Evolutionary conservation across 306 rosid genomes (phyloP).

Genomic region (Pyrus communis): DNA sequence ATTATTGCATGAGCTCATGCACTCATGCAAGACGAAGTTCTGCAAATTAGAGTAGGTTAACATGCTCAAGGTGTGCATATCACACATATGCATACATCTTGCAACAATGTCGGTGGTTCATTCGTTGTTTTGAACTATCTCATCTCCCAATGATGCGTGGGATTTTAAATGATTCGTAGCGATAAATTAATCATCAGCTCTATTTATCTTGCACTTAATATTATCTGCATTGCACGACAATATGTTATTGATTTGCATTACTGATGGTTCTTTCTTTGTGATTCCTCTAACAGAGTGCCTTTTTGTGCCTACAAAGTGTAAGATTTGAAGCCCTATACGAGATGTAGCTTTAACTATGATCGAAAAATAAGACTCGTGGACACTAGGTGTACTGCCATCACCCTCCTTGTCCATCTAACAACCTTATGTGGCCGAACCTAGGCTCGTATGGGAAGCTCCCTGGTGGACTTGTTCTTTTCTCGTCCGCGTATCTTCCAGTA

Average conservation of each 20-base stretch:
- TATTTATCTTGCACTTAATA: no score
- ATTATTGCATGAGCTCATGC: no score
- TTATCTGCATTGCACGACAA: no score
- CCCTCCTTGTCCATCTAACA: neutral
- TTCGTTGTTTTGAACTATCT: no score
- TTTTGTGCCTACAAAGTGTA: neutral
- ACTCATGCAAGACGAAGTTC: no score
- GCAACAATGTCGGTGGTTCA: no score
- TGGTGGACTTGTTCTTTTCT: neutral
- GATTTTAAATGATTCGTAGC: no score
- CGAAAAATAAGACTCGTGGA: neutral
- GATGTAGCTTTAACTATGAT: neutral
- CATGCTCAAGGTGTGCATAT: no score
- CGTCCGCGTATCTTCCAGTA: neutral
- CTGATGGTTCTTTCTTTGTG: neutral
- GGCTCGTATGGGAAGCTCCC: neutral
- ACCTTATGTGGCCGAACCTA: neutral
- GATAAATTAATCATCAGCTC: no score
- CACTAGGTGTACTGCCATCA: neutral
- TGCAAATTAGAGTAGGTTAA: neutral
- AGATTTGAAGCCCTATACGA: neutral
- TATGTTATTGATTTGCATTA: neutral
- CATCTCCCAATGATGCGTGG: no score
- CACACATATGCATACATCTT: no score
- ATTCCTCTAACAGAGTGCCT: neutral